Conservation (phyloP, 2,329 filamentous ascomycete genomes). For the Fusarium buxicola region DNA sequence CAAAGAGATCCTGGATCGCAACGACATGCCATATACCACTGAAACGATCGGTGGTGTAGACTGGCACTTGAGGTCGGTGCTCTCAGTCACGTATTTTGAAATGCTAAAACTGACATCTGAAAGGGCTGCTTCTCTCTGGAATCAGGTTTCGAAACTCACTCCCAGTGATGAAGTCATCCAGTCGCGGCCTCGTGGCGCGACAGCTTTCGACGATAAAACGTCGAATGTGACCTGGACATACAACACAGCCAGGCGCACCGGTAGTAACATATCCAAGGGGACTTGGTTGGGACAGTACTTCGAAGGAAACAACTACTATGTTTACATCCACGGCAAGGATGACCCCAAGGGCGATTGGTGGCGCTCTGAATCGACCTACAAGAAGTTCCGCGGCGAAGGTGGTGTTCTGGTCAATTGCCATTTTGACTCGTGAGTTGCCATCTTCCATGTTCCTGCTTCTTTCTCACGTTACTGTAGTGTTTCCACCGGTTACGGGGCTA, state of each 20-base stretch:
- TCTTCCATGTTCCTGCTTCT: no score
- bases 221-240: constrained; percentile 79
- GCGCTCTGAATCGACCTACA: constrained; percentile 58
- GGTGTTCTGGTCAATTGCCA: constrained; percentile 95
- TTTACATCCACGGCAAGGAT: constrained; percentile 87
- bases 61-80: constrained; percentile 44
- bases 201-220: constrained; percentile 81
- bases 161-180: constrained; percentile 3
- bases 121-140: constrained; percentile 15
- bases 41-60: constrained; percentile 52
- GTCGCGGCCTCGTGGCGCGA: constrained; percentile 54
- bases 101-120: constrained; percentile 6
- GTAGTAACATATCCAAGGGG: constrained; percentile 36
- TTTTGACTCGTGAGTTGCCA: constrained; percentile 75
- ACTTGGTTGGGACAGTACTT: constrained; percentile 76
- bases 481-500: constrained; percentile 90
- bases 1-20: constrained; percentile 73
- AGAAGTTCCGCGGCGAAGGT: constrained; percentile 68
- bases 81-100: neutral
- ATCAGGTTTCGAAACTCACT: neutral
- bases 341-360: constrained; percentile 82
- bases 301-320: constrained; percentile 90
- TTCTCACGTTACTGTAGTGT: constrained; percentile 66
- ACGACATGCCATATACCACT: constrained; percentile 61
- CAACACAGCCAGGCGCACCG: constrained; percentile 32